These are phyloP conservation scores for Daphne laureola DNA, from an alignment of 441 rosid genomes.

Conservation along the genomic window DNA sequence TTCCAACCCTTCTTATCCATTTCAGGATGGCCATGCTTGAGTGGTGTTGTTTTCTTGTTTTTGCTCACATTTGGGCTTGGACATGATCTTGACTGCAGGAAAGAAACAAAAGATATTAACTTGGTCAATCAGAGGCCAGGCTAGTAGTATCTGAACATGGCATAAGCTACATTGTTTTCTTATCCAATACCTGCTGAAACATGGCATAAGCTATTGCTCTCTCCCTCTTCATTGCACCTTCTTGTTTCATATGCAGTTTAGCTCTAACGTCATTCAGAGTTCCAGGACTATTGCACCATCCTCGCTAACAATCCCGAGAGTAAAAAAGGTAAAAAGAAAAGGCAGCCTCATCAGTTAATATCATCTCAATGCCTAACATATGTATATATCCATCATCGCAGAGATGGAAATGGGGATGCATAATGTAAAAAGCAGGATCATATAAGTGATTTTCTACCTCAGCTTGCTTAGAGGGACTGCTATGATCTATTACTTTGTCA, in stretches of 20 bases:
- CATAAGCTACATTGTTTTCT: slow-evolving; percentile 28
- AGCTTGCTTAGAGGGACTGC: slow-evolving; percentile 52
- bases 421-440: neutral
- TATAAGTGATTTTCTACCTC: slow-evolving; percentile 46
- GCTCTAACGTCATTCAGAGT: slow-evolving; percentile 55
- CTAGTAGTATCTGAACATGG: slow-evolving; percentile 46
- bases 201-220: slow-evolving; percentile 71
- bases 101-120: slow-evolving; percentile 2
- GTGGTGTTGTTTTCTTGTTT: slow-evolving; percentile 25
- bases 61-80: slow-evolving; percentile 44
- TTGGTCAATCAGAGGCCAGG: neutral
- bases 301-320: slow-evolving; percentile 32
- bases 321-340: neutral
- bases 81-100: slow-evolving; percentile 44
- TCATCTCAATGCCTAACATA: neutral
- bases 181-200: slow-evolving; percentile 53
- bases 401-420: neutral
- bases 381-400: neutral
- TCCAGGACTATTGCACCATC: slow-evolving; percentile 72
- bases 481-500: slow-evolving; percentile 16
- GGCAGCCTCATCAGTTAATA: neutral
- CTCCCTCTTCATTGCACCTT: slow-evolving; percentile 80
- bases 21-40: slow-evolving; percentile 27
- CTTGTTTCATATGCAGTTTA: slow-evolving; percentile 63
- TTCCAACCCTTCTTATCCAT: slow-evolving; percentile 44